A percentile compares a stretch with the other conserved stretches of the same genome.
These are phyloP conservation scores for Sicyos baderoa DNA, from an alignment of 306 rosid genomes.

Conservation along the genomic window DNA sequence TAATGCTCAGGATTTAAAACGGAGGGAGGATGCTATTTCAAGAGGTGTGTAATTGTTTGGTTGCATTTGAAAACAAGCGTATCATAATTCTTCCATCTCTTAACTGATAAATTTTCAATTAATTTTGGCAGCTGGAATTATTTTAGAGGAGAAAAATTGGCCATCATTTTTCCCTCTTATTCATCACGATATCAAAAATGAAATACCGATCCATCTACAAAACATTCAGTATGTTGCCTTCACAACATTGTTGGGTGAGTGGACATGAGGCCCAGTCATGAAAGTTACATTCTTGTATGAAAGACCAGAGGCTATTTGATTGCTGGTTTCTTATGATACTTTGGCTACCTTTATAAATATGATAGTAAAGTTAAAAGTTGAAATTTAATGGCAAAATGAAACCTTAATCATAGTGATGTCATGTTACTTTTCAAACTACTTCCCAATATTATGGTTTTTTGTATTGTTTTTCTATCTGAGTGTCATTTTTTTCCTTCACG, in stretches of 20 bases:
- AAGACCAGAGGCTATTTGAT: conserved; percentile 18
- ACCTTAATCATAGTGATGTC: neutral
- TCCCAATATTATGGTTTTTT: neutral
- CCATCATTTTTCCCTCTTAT: conserved; percentile 88
- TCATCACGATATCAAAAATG: conserved; percentile 81
- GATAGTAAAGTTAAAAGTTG: neutral
- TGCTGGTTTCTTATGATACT: conserved; percentile 15
- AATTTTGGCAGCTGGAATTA: conserved; percentile 63
- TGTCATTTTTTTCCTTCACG: neutral
- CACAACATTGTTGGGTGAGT: conserved; percentile 82
- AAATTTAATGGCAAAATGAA: neutral
- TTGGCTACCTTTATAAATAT: neutral
- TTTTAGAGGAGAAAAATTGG: conserved; percentile 82
- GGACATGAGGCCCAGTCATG: conserved; percentile 16
- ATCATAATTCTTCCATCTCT: neutral
- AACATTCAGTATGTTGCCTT: conserved; percentile 80
- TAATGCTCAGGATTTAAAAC: conserved; percentile 57
- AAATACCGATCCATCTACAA: conserved; percentile 90
- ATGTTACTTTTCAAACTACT: neutral
- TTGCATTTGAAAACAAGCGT: conserved; percentile 15
- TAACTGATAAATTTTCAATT: neutral
- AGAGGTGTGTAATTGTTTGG: conserved; percentile 47
- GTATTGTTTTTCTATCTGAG: neutral
- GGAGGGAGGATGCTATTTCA: conserved; percentile 69
- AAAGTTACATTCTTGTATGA: conserved; percentile 19